Percentiles rank a stretch among this genome's conserved stretches.
Evolutionary conservation across 2,329 filamentous ascomycete genomes (phyloP).

Genomic region (Tolypocladium sp.): DNA sequence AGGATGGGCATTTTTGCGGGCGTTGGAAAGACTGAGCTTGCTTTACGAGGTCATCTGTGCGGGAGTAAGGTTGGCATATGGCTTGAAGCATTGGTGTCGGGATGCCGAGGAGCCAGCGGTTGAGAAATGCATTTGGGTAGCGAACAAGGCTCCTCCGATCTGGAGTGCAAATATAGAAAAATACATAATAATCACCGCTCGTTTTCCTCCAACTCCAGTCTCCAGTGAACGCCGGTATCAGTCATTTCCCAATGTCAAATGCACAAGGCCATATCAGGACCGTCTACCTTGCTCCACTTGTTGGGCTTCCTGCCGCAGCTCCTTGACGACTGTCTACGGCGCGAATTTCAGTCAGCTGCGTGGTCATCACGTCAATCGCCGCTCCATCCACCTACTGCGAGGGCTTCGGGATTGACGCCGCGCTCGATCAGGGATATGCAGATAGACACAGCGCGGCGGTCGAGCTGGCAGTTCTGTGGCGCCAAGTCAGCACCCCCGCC

Average conservation of each 20-base stretch:
- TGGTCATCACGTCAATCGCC: not conserved
- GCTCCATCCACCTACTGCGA: conserved; percentile 58
- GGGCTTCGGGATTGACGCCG: conserved; percentile 88
- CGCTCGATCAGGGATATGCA: conserved; percentile 97
- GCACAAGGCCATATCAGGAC: not conserved
- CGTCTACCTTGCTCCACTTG: conserved; percentile 29
- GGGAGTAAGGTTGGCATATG: not conserved
- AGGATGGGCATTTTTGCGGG: not conserved
- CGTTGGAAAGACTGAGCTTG: not conserved
- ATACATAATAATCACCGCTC: not conserved
- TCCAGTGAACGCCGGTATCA: not conserved
- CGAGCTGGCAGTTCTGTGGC: conserved; percentile 79
- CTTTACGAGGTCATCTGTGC: not conserved
- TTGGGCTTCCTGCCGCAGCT: conserved; percentile 47
- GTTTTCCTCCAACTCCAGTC: not conserved
- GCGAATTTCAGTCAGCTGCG: not conserved
- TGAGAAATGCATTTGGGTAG: not conserved
- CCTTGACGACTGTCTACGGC: conserved; percentile 48
- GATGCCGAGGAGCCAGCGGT: not conserved
- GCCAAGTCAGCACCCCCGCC: conserved; percentile 2
- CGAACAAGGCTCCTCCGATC: not conserved
- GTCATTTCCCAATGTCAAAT: not conserved
- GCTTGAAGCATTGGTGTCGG: not conserved
- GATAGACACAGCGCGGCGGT: conserved; percentile 82
- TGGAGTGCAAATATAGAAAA: not conserved